Percentiles rank a stretch among this genome's conserved stretches.
phyloP scores from a whole-genome alignment of 768 basidiomycete species.

The Tulasnella sp. region DNA sequence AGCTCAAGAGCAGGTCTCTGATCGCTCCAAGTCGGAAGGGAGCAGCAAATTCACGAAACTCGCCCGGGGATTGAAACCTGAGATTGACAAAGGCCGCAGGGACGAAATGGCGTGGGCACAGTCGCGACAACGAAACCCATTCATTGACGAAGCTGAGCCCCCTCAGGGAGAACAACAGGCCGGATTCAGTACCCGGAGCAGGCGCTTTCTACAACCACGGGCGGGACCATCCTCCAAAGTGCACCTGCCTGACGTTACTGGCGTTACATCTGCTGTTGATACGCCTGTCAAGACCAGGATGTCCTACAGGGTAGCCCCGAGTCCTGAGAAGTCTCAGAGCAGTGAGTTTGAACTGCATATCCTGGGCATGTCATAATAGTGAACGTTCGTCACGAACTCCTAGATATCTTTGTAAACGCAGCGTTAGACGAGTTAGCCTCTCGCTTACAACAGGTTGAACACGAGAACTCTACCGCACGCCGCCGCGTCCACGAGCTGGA shows the following conservation, averaged over 20 bases:
- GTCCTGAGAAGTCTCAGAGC: not conserved
- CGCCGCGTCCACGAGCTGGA: slow-evolving; percentile 80
- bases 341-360: not conserved
- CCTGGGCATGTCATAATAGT: too few species aligned
- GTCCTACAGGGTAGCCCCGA: not conserved
- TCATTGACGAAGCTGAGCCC: slow-evolving; percentile 29
- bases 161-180: not conserved
- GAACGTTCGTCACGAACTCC: not conserved
- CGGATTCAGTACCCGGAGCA: not conserved
- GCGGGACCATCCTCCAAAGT: slow-evolving; percentile 28
- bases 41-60: slow-evolving; percentile 52
- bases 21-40: slow-evolving; percentile 19
- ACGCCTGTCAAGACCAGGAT: slow-evolving; percentile 46
- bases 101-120: slow-evolving; percentile 9
- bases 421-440: slow-evolving; percentile 34
- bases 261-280: slow-evolving; percentile 64
- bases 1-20: not conserved
- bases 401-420: slow-evolving; percentile 27
- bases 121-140: slow-evolving; percentile 26
- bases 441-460: slow-evolving; percentile 61
- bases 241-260: slow-evolving; percentile 73
- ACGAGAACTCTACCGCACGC: slow-evolving; percentile 71
- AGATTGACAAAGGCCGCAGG: slow-evolving; percentile 31
- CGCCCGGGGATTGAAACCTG: slow-evolving; percentile 44
- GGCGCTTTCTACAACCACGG: slow-evolving; percentile 16